Base-by-base conservation (phyloP, 495 filamentous ascomycete genomes). In the Annulohypoxylon bovei region DNA sequence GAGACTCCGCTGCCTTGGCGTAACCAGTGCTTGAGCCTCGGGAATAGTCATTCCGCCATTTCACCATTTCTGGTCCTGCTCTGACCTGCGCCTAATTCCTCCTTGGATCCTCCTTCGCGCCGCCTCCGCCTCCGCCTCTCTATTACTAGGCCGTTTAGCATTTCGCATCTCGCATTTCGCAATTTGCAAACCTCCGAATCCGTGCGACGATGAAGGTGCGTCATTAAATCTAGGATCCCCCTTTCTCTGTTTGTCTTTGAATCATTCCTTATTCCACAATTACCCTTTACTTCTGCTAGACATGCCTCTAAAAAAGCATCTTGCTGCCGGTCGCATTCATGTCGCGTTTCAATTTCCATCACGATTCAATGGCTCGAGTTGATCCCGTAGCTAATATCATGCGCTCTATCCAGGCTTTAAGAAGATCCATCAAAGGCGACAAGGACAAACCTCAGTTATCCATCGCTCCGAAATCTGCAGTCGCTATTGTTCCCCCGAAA, bases 401-500 rank as follows among this genome's bases (percentile, higher is more conserved):
- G 78, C 77, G 80, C 72, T 71, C 73, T 18, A 68, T 85, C 49
- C 80, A 95, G 92, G 91, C 90, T 76, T 87, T 95, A 75, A 85
- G 93, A 72, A 90, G 93, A 75, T 95, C 92, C 61, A 88, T 95
- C 82, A 96, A 95, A 81, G 91, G 90, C 74, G 93, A 95, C 62
- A 94, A 92, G 82, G 81, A 85, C 77, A 90, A 89, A 71, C 90
- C 92, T 63, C 92, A 95, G 73, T 89, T 94, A 74, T 93, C 92
- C 46, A 93, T 98, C 52, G 91, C 94, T 0, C 92, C 93, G 61
- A 99, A 99, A 77, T 90, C 93, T 42, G 93, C 94, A n/a, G 87
- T 97, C 64, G 94, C 95, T 8, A 99, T 99, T 77, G 87, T 95
- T 30, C 94, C 95, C 68, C 95, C 95, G 0, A 98, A 97, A 81